A percentile compares a stretch with the other conserved stretches of the same genome.
Evolutionary conservation across 331 rosid species (phyloP).

Genomic region (Pyrus hybrid): DNA sequence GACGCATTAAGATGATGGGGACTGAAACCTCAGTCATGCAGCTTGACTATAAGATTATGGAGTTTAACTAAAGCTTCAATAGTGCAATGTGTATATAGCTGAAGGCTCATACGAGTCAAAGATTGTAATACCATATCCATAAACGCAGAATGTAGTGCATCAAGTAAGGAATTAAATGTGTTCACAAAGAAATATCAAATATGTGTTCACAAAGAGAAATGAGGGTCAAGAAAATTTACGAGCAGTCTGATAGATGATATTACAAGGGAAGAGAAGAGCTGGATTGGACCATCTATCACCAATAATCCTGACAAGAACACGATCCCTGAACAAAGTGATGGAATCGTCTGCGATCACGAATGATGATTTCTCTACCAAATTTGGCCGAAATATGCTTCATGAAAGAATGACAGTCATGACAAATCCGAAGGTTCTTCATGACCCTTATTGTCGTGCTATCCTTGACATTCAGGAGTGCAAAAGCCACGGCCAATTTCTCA

Average conservation of each 20-base stretch:
- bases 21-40: no score
- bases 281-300: constrained; percentile 28
- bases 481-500: constrained; percentile 75
- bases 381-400: constrained; percentile 55
- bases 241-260: background rate
- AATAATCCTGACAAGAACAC: constrained; percentile 60
- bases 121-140: no score
- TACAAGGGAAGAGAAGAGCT: background rate
- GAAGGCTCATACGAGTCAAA: no score
- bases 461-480: constrained; percentile 41
- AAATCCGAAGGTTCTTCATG: constrained; percentile 62
- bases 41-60: no score
- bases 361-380: constrained; percentile 33
- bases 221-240: no score
- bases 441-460: constrained; percentile 45
- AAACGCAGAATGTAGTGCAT: no score
- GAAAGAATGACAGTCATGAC: constrained; percentile 63
- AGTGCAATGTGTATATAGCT: no score
- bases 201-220: no score
- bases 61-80: no score
- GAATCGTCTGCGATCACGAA: constrained; percentile 53
- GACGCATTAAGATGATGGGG: no score
- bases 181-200: no score
- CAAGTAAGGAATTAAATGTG: no score
- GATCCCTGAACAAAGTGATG: constrained; percentile 52